Evolutionary conservation across 768 basidiomycete species (phyloP).

Genomic region (Pleurotus djamor): DNA sequence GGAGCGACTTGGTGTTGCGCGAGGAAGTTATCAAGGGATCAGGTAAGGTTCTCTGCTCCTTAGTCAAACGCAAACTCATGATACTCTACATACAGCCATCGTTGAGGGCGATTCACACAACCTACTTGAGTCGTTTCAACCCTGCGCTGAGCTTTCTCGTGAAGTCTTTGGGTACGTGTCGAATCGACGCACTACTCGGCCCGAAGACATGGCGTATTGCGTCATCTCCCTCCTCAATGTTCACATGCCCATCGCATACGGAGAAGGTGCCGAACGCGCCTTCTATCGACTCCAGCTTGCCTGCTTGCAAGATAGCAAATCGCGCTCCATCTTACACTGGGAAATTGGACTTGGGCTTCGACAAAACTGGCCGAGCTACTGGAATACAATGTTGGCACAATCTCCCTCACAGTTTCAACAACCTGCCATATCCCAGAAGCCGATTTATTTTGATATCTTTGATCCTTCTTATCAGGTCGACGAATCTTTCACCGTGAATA

Average conservation of each 20-base stretch:
- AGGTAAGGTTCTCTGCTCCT: no score
- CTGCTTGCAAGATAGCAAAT: neutral
- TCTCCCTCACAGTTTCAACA: neutral
- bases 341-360: neutral
- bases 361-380: neutral
- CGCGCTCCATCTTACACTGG: neutral
- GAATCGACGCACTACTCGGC: neutral
- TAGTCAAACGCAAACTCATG: no score
- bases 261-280: neutral
- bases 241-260: constrained; percentile 1
- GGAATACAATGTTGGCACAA: neutral
- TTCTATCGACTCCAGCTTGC: constrained; percentile 2
- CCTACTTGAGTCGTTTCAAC: neutral
- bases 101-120: neutral
- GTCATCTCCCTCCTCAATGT: neutral
- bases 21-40: no score
- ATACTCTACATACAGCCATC: neutral
- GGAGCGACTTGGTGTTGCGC: no score
- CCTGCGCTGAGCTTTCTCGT: neutral
- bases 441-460: neutral
- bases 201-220: neutral
- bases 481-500: neutral
- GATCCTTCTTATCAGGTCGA: neutral
- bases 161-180: neutral
- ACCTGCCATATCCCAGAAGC: neutral